A percentile compares a stretch with the other conserved stretches of the same genome.
Conservation (phyloP, 352 stramenopile species). For the Lagenidium sp. region DNA sequence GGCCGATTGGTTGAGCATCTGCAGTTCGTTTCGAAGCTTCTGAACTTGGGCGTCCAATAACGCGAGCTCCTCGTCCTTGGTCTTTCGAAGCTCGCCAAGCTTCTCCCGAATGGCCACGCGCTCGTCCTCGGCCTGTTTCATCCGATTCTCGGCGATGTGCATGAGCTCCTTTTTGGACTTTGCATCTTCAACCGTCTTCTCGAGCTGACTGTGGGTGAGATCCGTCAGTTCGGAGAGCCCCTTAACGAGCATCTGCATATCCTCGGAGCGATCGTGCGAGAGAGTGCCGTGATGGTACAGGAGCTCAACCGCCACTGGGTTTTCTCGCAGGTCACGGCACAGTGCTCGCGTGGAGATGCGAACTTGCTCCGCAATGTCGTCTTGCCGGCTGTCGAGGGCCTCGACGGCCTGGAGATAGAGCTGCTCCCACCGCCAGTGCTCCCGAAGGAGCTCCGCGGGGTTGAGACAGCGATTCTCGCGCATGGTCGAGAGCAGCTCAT, state of each 20-base stretch:
- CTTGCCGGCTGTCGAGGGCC: slow-evolving; percentile 40
- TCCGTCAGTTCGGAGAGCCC: slow-evolving; percentile 77
- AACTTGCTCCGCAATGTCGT: slow-evolving; percentile 78
- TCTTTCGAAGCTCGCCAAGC: slow-evolving; percentile 61
- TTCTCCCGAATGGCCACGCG: slow-evolving; percentile 66
- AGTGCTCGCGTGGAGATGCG: slow-evolving; percentile 47
- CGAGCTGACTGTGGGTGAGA: slow-evolving; percentile 59
- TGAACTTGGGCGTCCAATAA: slow-evolving; percentile 73
- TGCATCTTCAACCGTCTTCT: slow-evolving; percentile 82
- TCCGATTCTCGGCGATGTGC: slow-evolving; percentile 58
- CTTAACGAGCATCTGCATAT: slow-evolving; percentile 68
- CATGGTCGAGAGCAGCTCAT: slow-evolving; percentile 37
- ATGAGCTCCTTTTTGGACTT: slow-evolving; percentile 79
- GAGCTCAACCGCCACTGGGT: slow-evolving; percentile 58
- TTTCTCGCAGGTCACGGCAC: slow-evolving; percentile 68
- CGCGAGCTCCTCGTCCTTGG: slow-evolving; percentile 76
- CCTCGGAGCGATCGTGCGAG: slow-evolving; percentile 44
- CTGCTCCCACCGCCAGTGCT: slow-evolving; percentile 78
- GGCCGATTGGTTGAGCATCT: slow-evolving; percentile 64
- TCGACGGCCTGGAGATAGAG: slow-evolving; percentile 51
- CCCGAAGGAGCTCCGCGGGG: slow-evolving; percentile 45
- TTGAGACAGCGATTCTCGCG: slow-evolving; percentile 56
- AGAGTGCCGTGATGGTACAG: slow-evolving; percentile 56
- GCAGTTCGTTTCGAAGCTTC: slow-evolving; percentile 71
- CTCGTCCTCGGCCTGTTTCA: slow-evolving; percentile 81